Conservation (phyloP, 75 land plant species). For the Cupressus sempervirens region DNA sequence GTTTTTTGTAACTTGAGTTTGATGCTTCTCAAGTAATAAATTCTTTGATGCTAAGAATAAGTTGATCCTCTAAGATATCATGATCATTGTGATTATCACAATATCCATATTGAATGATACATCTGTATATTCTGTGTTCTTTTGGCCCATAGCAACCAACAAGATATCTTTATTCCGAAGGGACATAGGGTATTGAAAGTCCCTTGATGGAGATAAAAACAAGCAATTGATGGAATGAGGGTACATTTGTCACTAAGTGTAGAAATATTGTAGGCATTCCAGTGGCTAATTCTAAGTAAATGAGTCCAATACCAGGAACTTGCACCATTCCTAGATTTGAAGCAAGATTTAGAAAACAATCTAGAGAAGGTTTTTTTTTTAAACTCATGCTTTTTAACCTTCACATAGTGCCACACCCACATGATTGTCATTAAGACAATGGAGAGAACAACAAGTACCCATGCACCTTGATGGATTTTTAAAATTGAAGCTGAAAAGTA, state of each 20-base stretch:
- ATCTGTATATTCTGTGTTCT: constrained; percentile 44
- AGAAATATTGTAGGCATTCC: constrained; percentile 60
- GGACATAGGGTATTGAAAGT: constrained; percentile 37
- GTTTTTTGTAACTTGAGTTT: constrained; percentile 15
- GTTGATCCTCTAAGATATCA: constrained; percentile 43
- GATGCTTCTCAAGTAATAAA: constrained; percentile 36
- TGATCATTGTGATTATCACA: constrained; percentile 36
- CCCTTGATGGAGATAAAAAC: constrained; percentile 58
- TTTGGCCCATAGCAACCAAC: constrained; percentile 46
- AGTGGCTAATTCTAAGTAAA: constrained; percentile 45
- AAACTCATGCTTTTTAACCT: constrained; percentile 52
- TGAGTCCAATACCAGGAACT: constrained; percentile 59
- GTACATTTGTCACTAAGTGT: constrained; percentile 63
- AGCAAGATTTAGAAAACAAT: constrained; percentile 46
- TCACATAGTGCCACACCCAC: constrained; percentile 66
- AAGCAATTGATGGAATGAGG: constrained; percentile 54
- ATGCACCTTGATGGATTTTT: constrained; percentile 49
- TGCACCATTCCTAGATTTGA: constrained; percentile 47
- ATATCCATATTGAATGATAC: constrained; percentile 56
- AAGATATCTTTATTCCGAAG: constrained; percentile 33
- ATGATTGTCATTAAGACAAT: constrained; percentile 31
- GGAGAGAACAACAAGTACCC: constrained; percentile 39
- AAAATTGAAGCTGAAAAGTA: constrained; percentile 40
- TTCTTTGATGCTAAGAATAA: constrained; percentile 30
- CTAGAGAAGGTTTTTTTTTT: constrained; percentile 53